A percentile compares a stretch with the other conserved stretches of the same genome.
phyloP scores from a whole-genome alignment of 345 rosid species.

The Camelina neglecta region DNA sequence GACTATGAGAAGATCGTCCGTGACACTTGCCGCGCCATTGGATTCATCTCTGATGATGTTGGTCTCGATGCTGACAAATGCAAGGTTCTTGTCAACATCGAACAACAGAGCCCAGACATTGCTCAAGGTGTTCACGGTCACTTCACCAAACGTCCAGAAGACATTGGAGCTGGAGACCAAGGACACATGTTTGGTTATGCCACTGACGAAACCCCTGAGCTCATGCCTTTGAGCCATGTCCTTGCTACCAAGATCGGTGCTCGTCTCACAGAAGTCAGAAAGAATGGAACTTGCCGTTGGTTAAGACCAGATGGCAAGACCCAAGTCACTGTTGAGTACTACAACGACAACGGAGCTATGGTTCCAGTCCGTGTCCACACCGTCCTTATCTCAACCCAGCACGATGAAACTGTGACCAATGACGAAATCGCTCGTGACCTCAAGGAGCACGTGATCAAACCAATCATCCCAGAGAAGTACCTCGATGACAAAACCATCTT shows the following conservation, averaged over 20 bases:
- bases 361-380: slow-evolving; percentile 51
- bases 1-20: slow-evolving; percentile 51
- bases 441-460: slow-evolving; percentile 47
- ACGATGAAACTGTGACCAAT: slow-evolving; percentile 50
- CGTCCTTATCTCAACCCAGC: slow-evolving; percentile 48
- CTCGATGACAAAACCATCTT: slow-evolving; percentile 50
- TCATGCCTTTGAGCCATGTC: slow-evolving; percentile 49
- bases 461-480: slow-evolving; percentile 49
- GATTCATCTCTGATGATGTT: slow-evolving; percentile 48
- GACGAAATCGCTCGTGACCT: slow-evolving; percentile 53
- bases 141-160: slow-evolving; percentile 48
- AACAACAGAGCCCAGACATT: slow-evolving; percentile 79
- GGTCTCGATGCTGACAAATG: slow-evolving; percentile 53
- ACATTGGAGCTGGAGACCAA: slow-evolving; percentile 51
- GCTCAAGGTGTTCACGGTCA: slow-evolving; percentile 53
- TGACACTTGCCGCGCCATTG: slow-evolving; percentile 51
- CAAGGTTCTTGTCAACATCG: slow-evolving; percentile 48
- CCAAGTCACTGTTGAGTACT: slow-evolving; percentile 51
- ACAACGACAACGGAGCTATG: slow-evolving; percentile 47
- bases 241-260: slow-evolving; percentile 52
- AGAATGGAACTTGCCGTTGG: slow-evolving; percentile 51
- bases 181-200: slow-evolving; percentile 50
- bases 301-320: slow-evolving; percentile 49
- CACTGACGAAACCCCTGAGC: slow-evolving; percentile 49
- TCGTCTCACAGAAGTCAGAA: slow-evolving; percentile 45